Base-by-base conservation (phyloP, 805 yeast species). In the Wickerhamiella siamensis region DNA sequence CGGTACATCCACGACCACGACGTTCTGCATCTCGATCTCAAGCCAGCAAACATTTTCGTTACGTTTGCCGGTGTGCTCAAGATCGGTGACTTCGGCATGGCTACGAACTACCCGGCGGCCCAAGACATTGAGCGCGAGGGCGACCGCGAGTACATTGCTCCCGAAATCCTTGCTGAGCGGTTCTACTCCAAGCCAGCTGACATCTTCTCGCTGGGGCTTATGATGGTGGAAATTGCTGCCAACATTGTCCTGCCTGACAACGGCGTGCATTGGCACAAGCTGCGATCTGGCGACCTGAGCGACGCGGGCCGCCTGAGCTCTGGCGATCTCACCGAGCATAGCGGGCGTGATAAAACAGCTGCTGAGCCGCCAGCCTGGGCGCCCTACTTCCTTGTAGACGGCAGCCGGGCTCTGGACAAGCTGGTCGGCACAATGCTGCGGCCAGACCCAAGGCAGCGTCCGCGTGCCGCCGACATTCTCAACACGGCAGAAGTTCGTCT, bases 81-180 rank as follows among this genome's bases (percentile, higher is more conserved):
- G 64, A 80, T 91, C 55, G 98, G 95, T 16, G 98, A 91, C 62
- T 91, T 91, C 65, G 98, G 98, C 6, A 75, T 91, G 69, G 94
- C 96, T 4, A 74, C 94, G 2, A 75, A 73, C 49, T 64, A 76
- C 41, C 97, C 97, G 0, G 75, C 54, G 5, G 53, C 62, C 12
- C 44, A 48, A 8, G 69, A 67, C 24, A 78, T 83, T 53, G 98
- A 91, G 61, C 73, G 94, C 50, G 98, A 91, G 62, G 98, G 98
- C 21, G 98, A 91, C 61, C 69, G 97, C 41, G 95, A 88, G 58
- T 91, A 91, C 61, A 91, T 91, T 61, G 97, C 98, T 0, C 98
- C 98, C 1, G 98, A 91, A 59, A 77, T 91, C 19, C 77, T 91
- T 42, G 75, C 86, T 27, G 75, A 72, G 36, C 86, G 83, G 56